These are phyloP conservation scores for Aphanocladium album DNA, from an alignment of 2,329 filamentous ascomycete genomes.

Conservation along the genomic window DNA sequence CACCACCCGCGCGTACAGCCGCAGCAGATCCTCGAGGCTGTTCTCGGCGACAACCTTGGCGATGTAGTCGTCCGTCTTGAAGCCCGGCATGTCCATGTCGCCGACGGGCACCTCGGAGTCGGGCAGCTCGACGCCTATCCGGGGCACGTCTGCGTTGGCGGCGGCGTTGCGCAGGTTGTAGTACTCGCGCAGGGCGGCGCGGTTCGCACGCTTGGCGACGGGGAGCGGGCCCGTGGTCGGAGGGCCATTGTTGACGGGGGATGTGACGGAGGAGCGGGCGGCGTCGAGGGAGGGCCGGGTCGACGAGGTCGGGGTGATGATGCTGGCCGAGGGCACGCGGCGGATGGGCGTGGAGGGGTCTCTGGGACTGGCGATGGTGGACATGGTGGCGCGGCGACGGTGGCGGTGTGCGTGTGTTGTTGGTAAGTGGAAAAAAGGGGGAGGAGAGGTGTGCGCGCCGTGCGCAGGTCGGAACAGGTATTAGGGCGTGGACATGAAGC, in stretches of 20 bases:
- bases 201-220: conserved; percentile 57
- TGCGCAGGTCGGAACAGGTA: no score
- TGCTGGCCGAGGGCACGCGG: conserved; percentile 48
- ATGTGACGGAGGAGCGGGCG: conserved; percentile 54
- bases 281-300: conserved; percentile 68
- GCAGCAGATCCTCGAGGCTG: conserved; percentile 63
- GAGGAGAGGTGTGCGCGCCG: no score
- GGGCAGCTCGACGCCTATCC: conserved; percentile 35
- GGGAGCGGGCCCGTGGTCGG: conserved; percentile 14
- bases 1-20: conserved; percentile 65
- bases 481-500: no score
- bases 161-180: conserved; percentile 65
- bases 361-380: conserved; percentile 59
- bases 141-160: conserved; percentile 20
- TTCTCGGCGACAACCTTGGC: conserved; percentile 54
- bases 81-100: conserved; percentile 69
- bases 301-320: conserved; percentile 54
- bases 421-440: no score
- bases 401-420: no score
- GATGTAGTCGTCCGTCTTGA: conserved; percentile 68
- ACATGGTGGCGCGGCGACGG: conserved; percentile 52
- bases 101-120: conserved; percentile 56
- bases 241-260: conserved; percentile 32
- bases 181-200: conserved; percentile 85
- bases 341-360: conserved; percentile 54